phyloP scores from a whole-genome alignment of 257 asterid species.

The Coffea eugenioides region DNA sequence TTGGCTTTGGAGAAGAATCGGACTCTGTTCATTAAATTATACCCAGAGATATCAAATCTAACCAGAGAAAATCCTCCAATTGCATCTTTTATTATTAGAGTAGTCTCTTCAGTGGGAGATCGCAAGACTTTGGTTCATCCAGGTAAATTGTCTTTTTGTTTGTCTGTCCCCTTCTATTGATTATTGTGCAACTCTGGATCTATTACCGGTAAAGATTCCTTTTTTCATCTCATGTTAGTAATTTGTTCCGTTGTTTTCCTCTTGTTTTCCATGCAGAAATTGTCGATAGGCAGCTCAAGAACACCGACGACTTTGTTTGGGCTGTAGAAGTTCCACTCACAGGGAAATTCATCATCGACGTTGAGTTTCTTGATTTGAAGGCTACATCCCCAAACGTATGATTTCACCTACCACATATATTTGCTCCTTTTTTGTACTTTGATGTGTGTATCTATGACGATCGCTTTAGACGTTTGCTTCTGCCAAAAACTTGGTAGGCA shows the following conservation, averaged over 20 bases:
- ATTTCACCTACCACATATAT: neutral
- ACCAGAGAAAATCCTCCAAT: slow-evolving; percentile 83
- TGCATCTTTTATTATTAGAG: slow-evolving; percentile 72
- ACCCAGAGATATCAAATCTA: slow-evolving; percentile 69
- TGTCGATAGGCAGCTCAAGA: slow-evolving; percentile 72
- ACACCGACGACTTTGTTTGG: slow-evolving; percentile 85
- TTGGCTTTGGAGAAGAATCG: slow-evolving; percentile 87
- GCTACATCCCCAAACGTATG: slow-evolving; percentile 62
- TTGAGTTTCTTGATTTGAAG: slow-evolving; percentile 91
- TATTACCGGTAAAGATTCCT: neutral
- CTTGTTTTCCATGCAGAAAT: slow-evolving; percentile 46
- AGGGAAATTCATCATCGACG: slow-evolving; percentile 86
- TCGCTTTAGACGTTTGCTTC: neutral
- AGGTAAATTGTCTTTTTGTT: slow-evolving; percentile 33
- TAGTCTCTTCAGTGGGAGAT: slow-evolving; percentile 69
- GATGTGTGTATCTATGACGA: neutral
- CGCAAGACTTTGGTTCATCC: slow-evolving; percentile 85
- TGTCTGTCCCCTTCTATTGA: neutral
- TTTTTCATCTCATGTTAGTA: neutral
- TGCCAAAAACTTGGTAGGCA: neutral
- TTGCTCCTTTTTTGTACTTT: neutral
- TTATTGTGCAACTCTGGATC: neutral
- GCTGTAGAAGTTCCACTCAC: slow-evolving; percentile 65
- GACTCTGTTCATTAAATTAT: slow-evolving; percentile 57
- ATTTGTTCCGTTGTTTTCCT: neutral